Conservation (phyloP, 2,329 filamentous ascomycete genomes). For the Pseudocercospora musae region DNA sequence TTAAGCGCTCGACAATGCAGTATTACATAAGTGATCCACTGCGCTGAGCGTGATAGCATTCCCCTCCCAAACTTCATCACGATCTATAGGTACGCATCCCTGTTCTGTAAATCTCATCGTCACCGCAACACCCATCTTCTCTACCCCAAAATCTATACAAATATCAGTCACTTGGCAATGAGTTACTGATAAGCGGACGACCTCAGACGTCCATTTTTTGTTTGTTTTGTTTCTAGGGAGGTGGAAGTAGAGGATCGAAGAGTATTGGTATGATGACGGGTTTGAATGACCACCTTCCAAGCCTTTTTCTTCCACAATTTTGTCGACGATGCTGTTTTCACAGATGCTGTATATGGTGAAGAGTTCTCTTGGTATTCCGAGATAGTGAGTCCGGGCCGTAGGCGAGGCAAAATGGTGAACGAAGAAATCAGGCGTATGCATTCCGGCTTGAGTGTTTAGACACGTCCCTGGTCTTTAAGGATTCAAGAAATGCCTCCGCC, state of each 20-base stretch:
- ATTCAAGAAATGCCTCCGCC: background rate
- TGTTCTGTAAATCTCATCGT: background rate
- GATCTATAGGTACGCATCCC: background rate
- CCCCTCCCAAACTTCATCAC: background rate
- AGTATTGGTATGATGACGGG: background rate
- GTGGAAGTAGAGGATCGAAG: background rate
- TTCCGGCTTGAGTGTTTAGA: background rate
- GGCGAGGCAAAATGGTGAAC: background rate
- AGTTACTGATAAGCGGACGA: background rate
- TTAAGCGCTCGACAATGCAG: too few species aligned
- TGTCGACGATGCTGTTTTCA: background rate
- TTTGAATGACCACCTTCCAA: background rate
- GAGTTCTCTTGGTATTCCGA: background rate
- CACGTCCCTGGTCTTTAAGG: background rate
- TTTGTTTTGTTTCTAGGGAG: background rate
- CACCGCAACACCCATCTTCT: background rate
- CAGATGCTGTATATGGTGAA: background rate
- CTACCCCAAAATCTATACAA: background rate
- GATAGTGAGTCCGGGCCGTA: background rate
- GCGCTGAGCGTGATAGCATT: too few species aligned
- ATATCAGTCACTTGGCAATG: background rate
- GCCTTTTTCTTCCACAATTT: background rate
- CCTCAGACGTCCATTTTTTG: background rate
- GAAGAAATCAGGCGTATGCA: background rate
- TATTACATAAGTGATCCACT: too few species aligned